phyloP scores from a whole-genome alignment of 331 rosid species.

The Acacia concinna region DNA sequence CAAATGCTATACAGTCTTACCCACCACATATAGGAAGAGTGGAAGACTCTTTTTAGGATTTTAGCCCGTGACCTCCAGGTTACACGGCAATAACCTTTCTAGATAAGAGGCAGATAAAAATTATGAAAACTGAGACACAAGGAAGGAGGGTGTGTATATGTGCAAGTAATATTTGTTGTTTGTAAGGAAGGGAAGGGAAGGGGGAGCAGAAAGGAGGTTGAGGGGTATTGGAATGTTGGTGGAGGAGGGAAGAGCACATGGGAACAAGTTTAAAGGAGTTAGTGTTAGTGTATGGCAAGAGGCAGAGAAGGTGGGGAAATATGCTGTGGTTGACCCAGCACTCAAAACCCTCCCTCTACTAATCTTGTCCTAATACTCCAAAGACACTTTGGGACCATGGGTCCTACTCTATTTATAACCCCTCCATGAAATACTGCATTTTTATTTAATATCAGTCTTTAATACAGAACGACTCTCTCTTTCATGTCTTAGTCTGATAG shows the following conservation, averaged over 20 bases:
- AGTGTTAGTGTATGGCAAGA: slow-evolving; percentile 51
- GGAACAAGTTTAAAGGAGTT: slow-evolving; percentile 81
- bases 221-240: slow-evolving; percentile 57
- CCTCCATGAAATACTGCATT: background rate
- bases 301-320: slow-evolving; percentile 71
- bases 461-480: background rate
- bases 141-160: background rate
- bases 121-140: background rate
- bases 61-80: too few relatives aligned
- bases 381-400: slow-evolving; percentile 75
- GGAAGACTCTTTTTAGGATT: too few relatives aligned
- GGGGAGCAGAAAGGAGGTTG: slow-evolving; percentile 13
- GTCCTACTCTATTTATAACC: slow-evolving; percentile 67
- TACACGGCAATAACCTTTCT: too few relatives aligned
- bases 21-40: background rate
- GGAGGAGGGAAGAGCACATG: slow-evolving; percentile 69
- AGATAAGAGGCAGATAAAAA: background rate
- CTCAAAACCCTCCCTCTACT: slow-evolving; percentile 52
- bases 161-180: background rate
- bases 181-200: background rate
- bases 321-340: slow-evolving; percentile 93
- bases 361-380: slow-evolving; percentile 81
- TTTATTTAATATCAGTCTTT: background rate
- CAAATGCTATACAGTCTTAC: background rate
- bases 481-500: background rate